Base-by-base conservation (phyloP, 306 rosid species). In the Styphnolobium japonicum region DNA sequence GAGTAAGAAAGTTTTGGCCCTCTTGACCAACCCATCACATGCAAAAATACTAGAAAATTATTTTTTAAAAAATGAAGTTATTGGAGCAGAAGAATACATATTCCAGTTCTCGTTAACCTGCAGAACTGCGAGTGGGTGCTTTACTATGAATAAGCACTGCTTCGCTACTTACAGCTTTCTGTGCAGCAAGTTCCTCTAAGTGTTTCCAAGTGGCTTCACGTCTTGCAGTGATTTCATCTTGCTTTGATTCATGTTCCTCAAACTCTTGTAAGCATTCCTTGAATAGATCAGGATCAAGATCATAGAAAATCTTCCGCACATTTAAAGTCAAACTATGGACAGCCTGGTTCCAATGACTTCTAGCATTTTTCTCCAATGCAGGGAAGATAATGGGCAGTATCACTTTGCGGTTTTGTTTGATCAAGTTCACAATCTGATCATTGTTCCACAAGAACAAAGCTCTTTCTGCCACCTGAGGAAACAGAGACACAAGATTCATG, bases 291-390 rank as follows among this genome's bases (percentile, higher is more conserved):
- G 90, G 81, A 67, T 90, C 95, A 48, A 88, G 84, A 72, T 90
- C 91, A 10, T 34, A 25, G 83, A 88, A 88, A 21, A 86, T 57
- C 79, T 90, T 88, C 53, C 87, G 87, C 56, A 85, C 92, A 31
- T 87, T 90, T 71, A 88, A 60, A 37, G 95, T 88, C 88, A 90
- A 76, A 76, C 92, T 84, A 70, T 87, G 92, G 31, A 90, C 95
- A 69, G 89, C 95, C 62, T 85, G 95, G 68, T 82, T 90, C 95
- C 95, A 89, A 60, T 89, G 96, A 18, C 76, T 84, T 83, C 80
- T 85, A 9, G 87, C 82, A 80, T 86, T 90, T 82, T 58, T 85
- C 89, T 91, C 91, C 84, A 91, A 46, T 52, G 93, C 93, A 75
- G 93, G 87, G 79, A 90, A 84, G 60, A 91, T 84, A 62, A 91